Conservation (phyloP, 441 rosid genomes). For the Viola pubescens region DNA sequence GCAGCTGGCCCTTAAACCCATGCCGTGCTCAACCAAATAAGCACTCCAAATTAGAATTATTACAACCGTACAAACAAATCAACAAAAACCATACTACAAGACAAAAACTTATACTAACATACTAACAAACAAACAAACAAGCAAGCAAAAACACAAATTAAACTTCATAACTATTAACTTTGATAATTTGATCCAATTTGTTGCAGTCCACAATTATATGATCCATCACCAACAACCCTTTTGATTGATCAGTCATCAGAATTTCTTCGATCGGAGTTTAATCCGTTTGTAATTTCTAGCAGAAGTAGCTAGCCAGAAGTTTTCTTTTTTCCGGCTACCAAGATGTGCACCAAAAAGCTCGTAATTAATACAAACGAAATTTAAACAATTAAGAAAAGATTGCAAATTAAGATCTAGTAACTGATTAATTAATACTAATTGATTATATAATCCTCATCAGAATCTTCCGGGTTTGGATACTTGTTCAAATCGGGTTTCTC, state of each 20-base stretch:
- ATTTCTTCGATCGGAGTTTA: too few species aligned
- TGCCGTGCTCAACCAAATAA: neutral
- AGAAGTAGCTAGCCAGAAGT: too few species aligned
- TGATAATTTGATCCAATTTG: neutral
- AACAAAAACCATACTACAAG: slow-evolving; percentile 1
- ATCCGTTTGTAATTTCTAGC: too few species aligned
- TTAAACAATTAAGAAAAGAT: neutral
- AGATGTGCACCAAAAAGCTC: too few species aligned
- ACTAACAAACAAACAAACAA: neutral
- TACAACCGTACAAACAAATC: slow-evolving; percentile 5
- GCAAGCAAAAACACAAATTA: neutral
- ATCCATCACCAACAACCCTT: too few species aligned
- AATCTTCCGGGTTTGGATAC: slow-evolving; percentile 41
- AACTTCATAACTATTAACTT: slow-evolving; percentile 8
- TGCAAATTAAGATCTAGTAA: slow-evolving; percentile 1
- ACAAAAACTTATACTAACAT: neutral
- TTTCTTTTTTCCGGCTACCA: too few species aligned
- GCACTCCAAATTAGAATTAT: neutral
- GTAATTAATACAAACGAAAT: too few species aligned
- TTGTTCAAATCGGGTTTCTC: slow-evolving; percentile 71
- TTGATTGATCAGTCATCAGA: too few species aligned
- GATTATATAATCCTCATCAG: slow-evolving; percentile 33
- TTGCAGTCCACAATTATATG: neutral
- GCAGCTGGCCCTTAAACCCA: too few species aligned
- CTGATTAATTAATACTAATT: neutral